Percentiles rank a stretch among this genome's conserved stretches.
These are phyloP conservation scores for Botrytis squamosa DNA, from an alignment of 2,329 filamentous ascomycete species.

Conservation along the genomic window DNA sequence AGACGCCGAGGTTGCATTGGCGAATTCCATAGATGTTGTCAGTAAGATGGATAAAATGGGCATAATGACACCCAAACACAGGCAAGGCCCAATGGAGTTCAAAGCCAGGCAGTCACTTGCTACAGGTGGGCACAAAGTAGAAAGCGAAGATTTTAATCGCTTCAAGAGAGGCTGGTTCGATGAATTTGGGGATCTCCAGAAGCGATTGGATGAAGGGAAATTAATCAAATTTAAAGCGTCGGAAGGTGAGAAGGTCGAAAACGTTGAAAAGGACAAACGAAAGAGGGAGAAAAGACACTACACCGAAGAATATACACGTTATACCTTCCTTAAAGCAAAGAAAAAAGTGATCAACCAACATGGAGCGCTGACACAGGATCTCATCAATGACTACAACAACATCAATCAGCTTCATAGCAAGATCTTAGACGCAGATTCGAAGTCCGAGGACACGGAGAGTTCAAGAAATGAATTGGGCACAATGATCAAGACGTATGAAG, in stretches of 20 bases:
- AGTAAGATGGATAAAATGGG: constrained; percentile 49
- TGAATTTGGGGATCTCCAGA: constrained; percentile 1
- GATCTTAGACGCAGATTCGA: neutral
- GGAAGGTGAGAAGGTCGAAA: neutral
- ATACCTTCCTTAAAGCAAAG: neutral
- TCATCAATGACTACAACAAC: constrained; percentile 3
- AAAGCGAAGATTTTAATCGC: constrained; percentile 2
- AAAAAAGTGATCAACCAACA: neutral
- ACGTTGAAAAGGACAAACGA: too few species aligned
- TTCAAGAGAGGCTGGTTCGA: neutral
- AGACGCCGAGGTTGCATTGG: constrained; percentile 49
- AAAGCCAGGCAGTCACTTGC: constrained; percentile 26
- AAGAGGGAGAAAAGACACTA: neutral
- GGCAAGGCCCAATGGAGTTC: constrained; percentile 42
- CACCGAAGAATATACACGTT: neutral
- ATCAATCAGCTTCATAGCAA: neutral
- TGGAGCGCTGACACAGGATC: neutral
- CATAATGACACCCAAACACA: constrained; percentile 46
- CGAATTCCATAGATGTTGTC: constrained; percentile 44
- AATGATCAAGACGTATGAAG: neutral
- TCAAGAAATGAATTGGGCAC: neutral
- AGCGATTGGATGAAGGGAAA: neutral
- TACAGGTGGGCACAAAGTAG: constrained; percentile 18
- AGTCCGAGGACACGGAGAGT: neutral
- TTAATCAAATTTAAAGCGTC: neutral